These are phyloP conservation scores for Zangia roseola DNA, from an alignment of 768 basidiomycete genomes.

Conservation along the genomic window DNA sequence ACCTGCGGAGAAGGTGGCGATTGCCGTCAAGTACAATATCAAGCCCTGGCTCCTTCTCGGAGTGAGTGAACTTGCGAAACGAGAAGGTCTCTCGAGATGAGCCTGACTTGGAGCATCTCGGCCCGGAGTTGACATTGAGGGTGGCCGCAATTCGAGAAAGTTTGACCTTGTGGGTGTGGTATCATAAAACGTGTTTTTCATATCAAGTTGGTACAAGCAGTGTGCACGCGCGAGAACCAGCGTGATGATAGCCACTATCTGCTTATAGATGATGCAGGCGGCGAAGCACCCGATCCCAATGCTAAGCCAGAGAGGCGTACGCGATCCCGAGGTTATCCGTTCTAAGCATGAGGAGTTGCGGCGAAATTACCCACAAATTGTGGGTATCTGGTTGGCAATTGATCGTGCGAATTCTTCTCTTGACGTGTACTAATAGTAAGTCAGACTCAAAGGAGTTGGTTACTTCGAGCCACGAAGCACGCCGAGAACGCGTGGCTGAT, in stretches of 20 bases:
- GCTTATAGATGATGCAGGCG: neutral
- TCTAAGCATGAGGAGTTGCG: too few relatives aligned
- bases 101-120: constrained; percentile 13
- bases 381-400: constrained; percentile 3
- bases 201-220: neutral
- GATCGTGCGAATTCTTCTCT: neutral
- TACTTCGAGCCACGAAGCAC: constrained; percentile 2
- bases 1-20: constrained; percentile 27
- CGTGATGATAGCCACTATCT: neutral
- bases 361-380: neutral
- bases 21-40: constrained; percentile 34
- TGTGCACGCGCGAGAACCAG: neutral
- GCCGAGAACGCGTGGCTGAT: constrained; percentile 13
- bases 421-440: neutral
- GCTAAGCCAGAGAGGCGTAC: too few relatives aligned
- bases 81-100: constrained; percentile 17
- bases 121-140: constrained; percentile 17
- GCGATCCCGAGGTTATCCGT: too few relatives aligned
- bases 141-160: constrained; percentile 25
- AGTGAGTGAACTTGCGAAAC: constrained; percentile 19
- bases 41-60: constrained; percentile 34
- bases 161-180: neutral
- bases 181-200: constrained; percentile 10
- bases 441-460: neutral
- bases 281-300: too few relatives aligned